Evolutionary conservation across 2,329 filamentous ascomycete genomes (phyloP).

Genomic region (Thermomyces lanuginosus): DNA sequence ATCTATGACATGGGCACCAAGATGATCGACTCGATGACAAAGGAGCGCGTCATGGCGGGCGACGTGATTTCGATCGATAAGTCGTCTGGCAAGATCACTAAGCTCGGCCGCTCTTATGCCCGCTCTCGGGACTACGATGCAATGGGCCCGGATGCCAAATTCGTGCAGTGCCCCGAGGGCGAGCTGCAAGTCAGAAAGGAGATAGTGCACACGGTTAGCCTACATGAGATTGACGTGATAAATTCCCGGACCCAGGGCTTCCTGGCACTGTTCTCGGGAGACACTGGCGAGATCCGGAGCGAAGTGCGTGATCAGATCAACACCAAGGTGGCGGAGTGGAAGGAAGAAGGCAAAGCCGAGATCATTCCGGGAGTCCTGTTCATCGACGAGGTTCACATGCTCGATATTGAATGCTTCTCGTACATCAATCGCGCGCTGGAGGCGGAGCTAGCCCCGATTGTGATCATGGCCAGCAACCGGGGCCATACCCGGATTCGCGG

Average conservation of each 20-base stretch:
- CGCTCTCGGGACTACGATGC: constrained; percentile 95
- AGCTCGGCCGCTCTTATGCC: constrained; percentile 86
- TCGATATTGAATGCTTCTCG: constrained; percentile 97
- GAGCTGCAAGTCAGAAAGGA: constrained; percentile 96
- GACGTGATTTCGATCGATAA: constrained; percentile 99
- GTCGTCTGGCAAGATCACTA: constrained; percentile 93
- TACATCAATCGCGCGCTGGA: constrained; percentile 96
- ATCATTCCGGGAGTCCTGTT: constrained; percentile 95
- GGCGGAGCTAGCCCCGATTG: constrained; percentile 83
- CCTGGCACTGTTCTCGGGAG: constrained; percentile 88
- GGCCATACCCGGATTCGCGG: constrained; percentile 83
- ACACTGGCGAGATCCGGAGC: constrained; percentile 93
- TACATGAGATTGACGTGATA: constrained; percentile 98
- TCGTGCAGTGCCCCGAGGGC: constrained; percentile 91
- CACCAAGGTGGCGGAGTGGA: constrained; percentile 97
- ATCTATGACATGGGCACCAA: constrained; percentile 99
- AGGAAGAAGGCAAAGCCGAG: constrained; percentile 96
- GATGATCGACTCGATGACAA: constrained; percentile 99
- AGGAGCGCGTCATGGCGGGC: constrained; percentile 96
- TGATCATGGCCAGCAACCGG: constrained; percentile 98
- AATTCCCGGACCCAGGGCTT: constrained; percentile 98
- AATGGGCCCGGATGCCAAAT: constrained; percentile 97
- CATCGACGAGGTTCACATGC: constrained; percentile 99
- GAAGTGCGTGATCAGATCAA: constrained; percentile 98
- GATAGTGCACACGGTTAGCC: constrained; percentile 86